Conservation (phyloP, 1,284 basidiomycete species). For the Ceratobasidium sp. region DNA sequence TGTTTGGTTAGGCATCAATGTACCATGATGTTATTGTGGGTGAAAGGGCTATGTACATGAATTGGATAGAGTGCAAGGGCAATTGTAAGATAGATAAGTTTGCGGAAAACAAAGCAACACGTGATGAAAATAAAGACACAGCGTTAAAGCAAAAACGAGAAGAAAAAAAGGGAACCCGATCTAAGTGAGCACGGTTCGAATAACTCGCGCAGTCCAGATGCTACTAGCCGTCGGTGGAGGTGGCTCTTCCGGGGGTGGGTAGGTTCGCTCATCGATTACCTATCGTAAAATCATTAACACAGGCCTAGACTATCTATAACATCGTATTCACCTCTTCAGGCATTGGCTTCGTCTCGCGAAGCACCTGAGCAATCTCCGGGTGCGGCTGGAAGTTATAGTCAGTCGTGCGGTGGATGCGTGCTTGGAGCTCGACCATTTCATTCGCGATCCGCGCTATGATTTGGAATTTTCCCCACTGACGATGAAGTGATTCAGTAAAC, state of each 20-base stretch:
- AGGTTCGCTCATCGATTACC: conserved; percentile 35
- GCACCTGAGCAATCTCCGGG: conserved; percentile 62
- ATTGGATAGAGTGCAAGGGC: no score
- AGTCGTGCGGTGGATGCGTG: conserved; percentile 67
- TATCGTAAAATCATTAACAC: neutral
- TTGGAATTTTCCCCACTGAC: conserved; percentile 81
- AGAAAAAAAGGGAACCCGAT: neutral
- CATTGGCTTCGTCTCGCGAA: conserved; percentile 64
- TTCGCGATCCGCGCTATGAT: conserved; percentile 80
- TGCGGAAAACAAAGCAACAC: no score
- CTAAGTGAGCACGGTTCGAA: conserved; percentile 34
- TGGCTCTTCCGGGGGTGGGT: conserved; percentile 7
- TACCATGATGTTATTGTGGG: no score
- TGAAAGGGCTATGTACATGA: no score
- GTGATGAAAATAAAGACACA: no score
- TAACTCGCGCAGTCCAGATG: conserved; percentile 35
- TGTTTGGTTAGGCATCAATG: no score
- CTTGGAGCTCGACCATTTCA: conserved; percentile 72
- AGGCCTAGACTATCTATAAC: neutral
- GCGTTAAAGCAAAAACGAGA: no score
- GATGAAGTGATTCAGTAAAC: neutral
- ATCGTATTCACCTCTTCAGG: conserved; percentile 64
- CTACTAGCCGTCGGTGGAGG: conserved; percentile 6
- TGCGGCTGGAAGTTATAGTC: conserved; percentile 70
- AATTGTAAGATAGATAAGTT: no score